A percentile compares a stretch with the other conserved stretches of the same genome.
Evolutionary conservation across 108 stramenopile genomes (phyloP).

Genomic region (Skeletonema grethae): DNA sequence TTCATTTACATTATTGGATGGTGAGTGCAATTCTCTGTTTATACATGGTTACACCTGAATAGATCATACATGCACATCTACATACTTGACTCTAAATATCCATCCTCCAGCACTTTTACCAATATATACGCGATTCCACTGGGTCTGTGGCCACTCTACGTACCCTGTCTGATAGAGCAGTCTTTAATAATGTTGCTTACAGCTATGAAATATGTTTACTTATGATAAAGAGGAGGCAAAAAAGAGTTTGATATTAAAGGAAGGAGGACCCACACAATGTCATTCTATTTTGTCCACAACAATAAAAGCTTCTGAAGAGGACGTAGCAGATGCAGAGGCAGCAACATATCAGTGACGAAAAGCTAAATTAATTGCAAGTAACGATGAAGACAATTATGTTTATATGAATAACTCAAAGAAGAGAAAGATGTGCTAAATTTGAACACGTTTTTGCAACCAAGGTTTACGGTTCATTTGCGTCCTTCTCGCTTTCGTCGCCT

Average conservation of each 20-base stretch:
- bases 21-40: background rate
- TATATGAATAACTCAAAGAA: background rate
- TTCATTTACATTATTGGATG: constrained; percentile 24
- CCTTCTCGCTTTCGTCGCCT: constrained; percentile 73
- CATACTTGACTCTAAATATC: background rate
- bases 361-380: background rate
- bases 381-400: background rate
- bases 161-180: constrained; percentile 23
- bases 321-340: background rate
- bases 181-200: constrained; percentile 18
- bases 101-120: constrained; percentile 9
- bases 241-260: background rate
- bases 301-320: background rate
- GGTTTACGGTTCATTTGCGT: constrained; percentile 90
- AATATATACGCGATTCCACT: constrained; percentile 23
- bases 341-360: background rate
- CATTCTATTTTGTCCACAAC: background rate
- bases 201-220: constrained; percentile 26
- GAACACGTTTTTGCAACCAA: constrained; percentile 74
- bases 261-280: background rate
- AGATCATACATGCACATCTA: background rate
- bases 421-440: background rate
- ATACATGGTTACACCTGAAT: background rate
- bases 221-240: constrained; percentile 7
- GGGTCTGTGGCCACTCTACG: constrained; percentile 21